Evolutionary conservation across 305 asterid genomes (phyloP).

Genomic region (Fraxinus sp.): DNA sequence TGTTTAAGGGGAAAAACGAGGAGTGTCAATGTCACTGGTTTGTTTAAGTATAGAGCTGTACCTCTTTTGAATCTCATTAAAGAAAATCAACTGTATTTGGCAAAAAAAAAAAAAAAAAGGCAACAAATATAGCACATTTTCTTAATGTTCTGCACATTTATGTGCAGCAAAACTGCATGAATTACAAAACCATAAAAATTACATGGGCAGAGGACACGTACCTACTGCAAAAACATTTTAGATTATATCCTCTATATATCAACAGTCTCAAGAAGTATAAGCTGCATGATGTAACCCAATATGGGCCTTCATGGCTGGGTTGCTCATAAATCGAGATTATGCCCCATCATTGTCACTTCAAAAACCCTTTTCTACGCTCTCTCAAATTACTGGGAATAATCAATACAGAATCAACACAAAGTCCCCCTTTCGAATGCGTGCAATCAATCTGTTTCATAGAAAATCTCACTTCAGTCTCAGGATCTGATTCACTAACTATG

Average conservation of each 20-base stretch:
- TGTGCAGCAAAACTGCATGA: conserved; percentile 36
- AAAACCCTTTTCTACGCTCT: conserved; percentile 41
- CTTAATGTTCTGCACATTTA: conserved; percentile 30
- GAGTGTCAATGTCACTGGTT: not conserved
- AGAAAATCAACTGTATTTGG: conserved; percentile 10
- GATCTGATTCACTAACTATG: conserved; percentile 51
- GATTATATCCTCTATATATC: conserved; percentile 31
- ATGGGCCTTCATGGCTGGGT: conserved; percentile 16
- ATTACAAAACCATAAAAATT: conserved; percentile 35
- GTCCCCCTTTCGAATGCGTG: conserved; percentile 95
- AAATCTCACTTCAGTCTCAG: conserved; percentile 65
- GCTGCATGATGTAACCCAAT: conserved; percentile 28
- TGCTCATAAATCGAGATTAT: conserved; percentile 13
- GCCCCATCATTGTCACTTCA: conserved; percentile 31
- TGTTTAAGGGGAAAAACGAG: not conserved
- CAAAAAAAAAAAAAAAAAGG: not conserved
- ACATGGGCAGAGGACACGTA: conserved; percentile 41
- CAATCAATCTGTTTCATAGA: conserved; percentile 97
- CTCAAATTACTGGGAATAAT: conserved; percentile 65
- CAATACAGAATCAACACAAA: conserved; percentile 81
- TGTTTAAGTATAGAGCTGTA: conserved; percentile 5
- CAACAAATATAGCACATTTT: conserved; percentile 26
- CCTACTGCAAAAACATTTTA: conserved; percentile 34
- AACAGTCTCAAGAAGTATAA: conserved; percentile 30
- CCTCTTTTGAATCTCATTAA: conserved; percentile 8